Conservation (phyloP, 805 yeast species). For the Candida golubevii region DNA sequence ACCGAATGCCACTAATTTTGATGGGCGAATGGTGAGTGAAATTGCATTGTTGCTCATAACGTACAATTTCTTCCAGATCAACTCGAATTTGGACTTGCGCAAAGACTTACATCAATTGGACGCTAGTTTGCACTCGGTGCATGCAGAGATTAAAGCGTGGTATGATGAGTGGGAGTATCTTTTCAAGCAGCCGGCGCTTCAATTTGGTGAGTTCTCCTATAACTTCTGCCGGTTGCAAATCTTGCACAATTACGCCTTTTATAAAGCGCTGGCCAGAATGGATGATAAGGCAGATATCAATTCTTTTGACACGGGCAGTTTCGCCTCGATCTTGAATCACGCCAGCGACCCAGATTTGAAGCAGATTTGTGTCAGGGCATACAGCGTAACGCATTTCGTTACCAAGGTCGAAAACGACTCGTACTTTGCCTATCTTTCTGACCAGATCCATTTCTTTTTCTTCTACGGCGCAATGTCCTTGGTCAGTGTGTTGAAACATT, state of each 20-base stretch:
- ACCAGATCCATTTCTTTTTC: conserved; percentile 57
- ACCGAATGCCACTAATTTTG: conserved; percentile 67
- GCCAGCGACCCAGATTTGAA: conserved; percentile 26
- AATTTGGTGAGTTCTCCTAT: conserved; percentile 69
- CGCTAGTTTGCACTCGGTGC: conserved; percentile 30
- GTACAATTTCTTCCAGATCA: conserved; percentile 51
- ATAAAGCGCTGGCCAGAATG: conserved; percentile 1
- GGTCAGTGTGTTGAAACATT: conserved; percentile 21
- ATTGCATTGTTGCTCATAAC: conserved; percentile 55
- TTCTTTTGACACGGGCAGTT: conserved; percentile 17
- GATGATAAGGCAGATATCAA: not conserved
- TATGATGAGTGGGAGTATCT: conserved; percentile 64
- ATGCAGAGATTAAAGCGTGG: conserved; percentile 56
- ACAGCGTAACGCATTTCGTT: conserved; percentile 39
- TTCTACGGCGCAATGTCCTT: conserved; percentile 40
- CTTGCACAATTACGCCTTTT: conserved; percentile 34
- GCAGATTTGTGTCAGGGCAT: conserved; percentile 39
- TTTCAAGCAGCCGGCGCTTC: conserved; percentile 65
- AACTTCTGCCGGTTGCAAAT: conserved; percentile 57
- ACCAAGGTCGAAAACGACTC: conserved; percentile 43
- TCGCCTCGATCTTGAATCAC: conserved; percentile 21
- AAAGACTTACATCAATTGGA: conserved; percentile 14
- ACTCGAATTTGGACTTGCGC: conserved; percentile 16
- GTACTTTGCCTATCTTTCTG: conserved; percentile 66
- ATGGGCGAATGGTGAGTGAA: conserved; percentile 79